Conservation (phyloP, 2,329 filamentous ascomycete species). For the Elsinoe arachidis region DNA sequence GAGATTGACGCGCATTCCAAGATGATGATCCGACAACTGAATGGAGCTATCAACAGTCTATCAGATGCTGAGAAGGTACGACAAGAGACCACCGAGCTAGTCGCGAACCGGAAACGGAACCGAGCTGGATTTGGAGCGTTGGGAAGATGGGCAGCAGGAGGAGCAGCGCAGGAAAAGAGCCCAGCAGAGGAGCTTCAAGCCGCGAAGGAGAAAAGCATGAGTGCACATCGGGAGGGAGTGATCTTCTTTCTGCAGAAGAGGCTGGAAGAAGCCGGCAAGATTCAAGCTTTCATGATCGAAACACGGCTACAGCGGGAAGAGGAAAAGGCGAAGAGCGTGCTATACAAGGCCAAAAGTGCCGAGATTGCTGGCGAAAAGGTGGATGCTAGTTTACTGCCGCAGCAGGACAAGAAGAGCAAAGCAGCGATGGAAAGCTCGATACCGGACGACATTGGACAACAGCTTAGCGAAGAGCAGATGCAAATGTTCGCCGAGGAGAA, state of each 20-base stretch:
- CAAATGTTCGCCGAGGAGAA: conserved; percentile 94
- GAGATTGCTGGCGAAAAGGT: conserved; percentile 5
- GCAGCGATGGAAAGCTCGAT: background rate
- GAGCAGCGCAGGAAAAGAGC: conserved; percentile 43
- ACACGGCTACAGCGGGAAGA: conserved; percentile 72
- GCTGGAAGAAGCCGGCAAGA: conserved; percentile 65
- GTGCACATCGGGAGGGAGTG: conserved; percentile 69
- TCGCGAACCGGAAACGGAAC: conserved; percentile 63
- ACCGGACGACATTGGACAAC: background rate
- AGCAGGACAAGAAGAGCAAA: conserved; percentile 3
- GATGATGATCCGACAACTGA: conserved; percentile 73
- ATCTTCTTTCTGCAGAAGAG: conserved; percentile 71
- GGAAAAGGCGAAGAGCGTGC: conserved; percentile 79
- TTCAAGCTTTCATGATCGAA: conserved; percentile 90
- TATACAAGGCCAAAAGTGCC: conserved; percentile 56
- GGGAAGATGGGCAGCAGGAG: conserved; percentile 60
- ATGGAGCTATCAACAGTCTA: conserved; percentile 68
- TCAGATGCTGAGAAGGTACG: conserved; percentile 75
- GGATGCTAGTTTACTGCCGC: conserved; percentile 1
- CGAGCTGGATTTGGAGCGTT: conserved; percentile 53
- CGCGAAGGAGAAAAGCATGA: conserved; percentile 56
- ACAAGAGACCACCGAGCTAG: conserved; percentile 61
- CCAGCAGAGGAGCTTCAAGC: conserved; percentile 66
- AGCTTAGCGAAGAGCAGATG: conserved; percentile 58
- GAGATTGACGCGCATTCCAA: conserved; percentile 83